These are phyloP conservation scores for Ogataea hybrid DNA, from an alignment of 1,139 yeast species.

Conservation along the genomic window DNA sequence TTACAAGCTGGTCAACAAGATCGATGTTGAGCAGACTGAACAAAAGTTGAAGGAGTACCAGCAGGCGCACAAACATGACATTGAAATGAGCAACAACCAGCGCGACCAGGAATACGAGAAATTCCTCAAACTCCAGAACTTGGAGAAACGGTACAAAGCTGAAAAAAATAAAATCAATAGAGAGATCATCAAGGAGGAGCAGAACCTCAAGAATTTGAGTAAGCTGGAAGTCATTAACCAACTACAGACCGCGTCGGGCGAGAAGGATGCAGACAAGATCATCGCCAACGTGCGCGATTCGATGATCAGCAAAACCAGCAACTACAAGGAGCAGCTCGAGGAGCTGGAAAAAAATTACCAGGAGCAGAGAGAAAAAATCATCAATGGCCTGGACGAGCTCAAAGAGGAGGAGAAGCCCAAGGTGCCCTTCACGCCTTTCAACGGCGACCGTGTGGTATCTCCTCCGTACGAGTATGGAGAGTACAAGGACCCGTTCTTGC, in stretches of 20 bases:
- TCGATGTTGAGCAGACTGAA: conserved; percentile 74
- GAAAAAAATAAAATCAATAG: conserved; percentile 62
- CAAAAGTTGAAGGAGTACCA: conserved; percentile 68
- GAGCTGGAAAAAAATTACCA: conserved; percentile 47
- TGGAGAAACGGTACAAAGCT: conserved; percentile 68
- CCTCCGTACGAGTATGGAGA: conserved; percentile 35
- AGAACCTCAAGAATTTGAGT: conserved; percentile 46
- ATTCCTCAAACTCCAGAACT: conserved; percentile 56
- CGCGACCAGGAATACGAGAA: conserved; percentile 64
- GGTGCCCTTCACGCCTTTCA: conserved; percentile 89
- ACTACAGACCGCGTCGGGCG: conserved; percentile 53
- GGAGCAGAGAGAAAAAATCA: conserved; percentile 42
- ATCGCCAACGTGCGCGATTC: conserved; percentile 56
- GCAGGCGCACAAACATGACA: conserved; percentile 69
- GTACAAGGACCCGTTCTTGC: conserved; percentile 61
- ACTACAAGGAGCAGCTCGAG: conserved; percentile 65
- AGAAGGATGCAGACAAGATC: conserved; percentile 45
- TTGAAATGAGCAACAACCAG: conserved; percentile 71
- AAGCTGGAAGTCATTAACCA: conserved; percentile 70
- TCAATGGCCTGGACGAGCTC: conserved; percentile 32
- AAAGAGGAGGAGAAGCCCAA: conserved; percentile 29
- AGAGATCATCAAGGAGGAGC: conserved; percentile 37
- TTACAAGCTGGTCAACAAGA: conserved; percentile 68
- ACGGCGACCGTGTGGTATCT: conserved; percentile 73
- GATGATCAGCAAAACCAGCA: conserved; percentile 63